Base-by-base conservation (phyloP, 352 stramenopile species). In the Phytopythium boreale region DNA sequence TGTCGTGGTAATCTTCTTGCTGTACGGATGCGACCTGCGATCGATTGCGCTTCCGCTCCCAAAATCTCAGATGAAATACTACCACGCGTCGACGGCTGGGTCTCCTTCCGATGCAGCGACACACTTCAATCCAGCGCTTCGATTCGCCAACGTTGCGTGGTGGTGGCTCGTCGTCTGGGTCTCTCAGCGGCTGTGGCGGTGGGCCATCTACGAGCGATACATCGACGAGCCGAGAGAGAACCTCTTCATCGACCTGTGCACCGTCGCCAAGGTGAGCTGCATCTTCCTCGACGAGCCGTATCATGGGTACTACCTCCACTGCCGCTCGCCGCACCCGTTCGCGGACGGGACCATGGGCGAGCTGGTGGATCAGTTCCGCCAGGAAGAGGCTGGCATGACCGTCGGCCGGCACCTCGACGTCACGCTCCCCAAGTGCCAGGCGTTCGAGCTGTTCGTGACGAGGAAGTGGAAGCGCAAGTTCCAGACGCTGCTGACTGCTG, bases 271-370 rank as follows among this genome's bases (percentile, higher is more conserved):
- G 69, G 74, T 97, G 34, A 95, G 85, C 55, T 89, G 95, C 43
- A 76, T 99, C 22, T 77, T 98, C 29, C 70, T 98, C 22, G 88
- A 97, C 53, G 92, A 98, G 52, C 70, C 80, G 29, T 97, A 97
- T 63, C 92, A 98, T 64, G 95, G 93, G 1, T 98, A 93, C 69
- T 98, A 98, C 70, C 72, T 99, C 5, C 95, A 99, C 66, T 98
- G 96, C 52, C 85, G 89, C 46, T 98, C 93, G 15, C 90, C 95
- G 5, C 96, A 98, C 68, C 84, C 90, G 65, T 95, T 92, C 65
- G 94, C 95, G 17, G 96, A 98, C 66, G 89, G 87, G 1, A 93
- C 75, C 57, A 98, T 99, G 92, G 70, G 81, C n/a, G 86, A 97
- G 59, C 78, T 98, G 22, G 78, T 96, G 22, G 77, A 92, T 19